Evolutionary conservation across 73 alveolate genomes (phyloP), one percentile per base, ranked within the genome.

Genomic region (Blepharisma japonicum): DNA sequence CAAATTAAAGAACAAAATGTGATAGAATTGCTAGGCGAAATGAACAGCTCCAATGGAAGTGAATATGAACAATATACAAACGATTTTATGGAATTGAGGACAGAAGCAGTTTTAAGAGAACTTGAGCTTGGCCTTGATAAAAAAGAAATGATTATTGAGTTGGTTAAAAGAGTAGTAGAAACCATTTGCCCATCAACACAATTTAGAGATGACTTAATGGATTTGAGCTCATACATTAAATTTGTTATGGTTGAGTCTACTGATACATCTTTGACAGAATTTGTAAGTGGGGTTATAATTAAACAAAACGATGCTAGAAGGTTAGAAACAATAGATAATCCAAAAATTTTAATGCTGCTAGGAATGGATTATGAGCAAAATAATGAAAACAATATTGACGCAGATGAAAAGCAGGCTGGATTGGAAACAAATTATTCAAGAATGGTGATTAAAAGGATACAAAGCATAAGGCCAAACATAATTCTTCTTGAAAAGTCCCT

Each of bases 181-280:
- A 77, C 78, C 77, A 87, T 94, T 55, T 84, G 90, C 71, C 94
- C 96, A 6, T 88, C 94, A 7, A 77, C 93, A 23, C 56, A 90
- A 27, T 70, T 79, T 39, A 71, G 93, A 47, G 82, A 87, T 48
- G 98, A 94, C 81, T 78, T 86, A 14, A 84, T 91, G 92, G 87
- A 94, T 67, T 74, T 94, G 49, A 91, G 83, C 83, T 53, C 76
- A 47, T 94, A 71, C 86, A 88, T 94, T 6, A 87, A 91, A 85
- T 79, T 94, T 18, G 86, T 85, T 76, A 55, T 84, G 14, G 77
- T 94, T n/a, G 86, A 83, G 50, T 74, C 49, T 56, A 56, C 72
- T 4, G 77, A 89, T 32, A 84, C 72, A 50, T 49, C 83, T n/a
- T 79, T 78, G 66, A 55, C 42, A 32, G 42, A 80, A 45, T 87